Evolutionary conservation across 129 eudicot species (phyloP).

Genomic region (Lonicera japonica): DNA sequence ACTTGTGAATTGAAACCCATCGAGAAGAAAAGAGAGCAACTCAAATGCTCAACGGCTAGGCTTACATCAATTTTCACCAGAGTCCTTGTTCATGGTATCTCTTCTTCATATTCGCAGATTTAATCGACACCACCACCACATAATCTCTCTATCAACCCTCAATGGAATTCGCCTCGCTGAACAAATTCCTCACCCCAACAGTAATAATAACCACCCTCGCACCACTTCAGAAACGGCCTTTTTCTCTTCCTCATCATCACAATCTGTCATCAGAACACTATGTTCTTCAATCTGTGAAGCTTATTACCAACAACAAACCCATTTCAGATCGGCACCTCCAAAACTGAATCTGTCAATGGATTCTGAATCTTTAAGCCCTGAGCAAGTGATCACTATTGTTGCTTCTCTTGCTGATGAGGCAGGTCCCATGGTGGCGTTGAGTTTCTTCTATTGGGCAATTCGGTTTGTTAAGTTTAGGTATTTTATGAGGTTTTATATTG

Average conservation of each 20-base stretch:
- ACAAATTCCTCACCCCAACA: constrained; percentile 14
- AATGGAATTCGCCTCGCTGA: constrained; percentile 15
- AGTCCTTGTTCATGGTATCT: constrained; percentile 5
- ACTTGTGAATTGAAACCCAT: too few species aligned
- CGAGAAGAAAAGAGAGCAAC: too few species aligned
- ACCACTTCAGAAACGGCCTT: neutral
- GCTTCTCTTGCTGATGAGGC: constrained; percentile 79
- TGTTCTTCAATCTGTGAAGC: constrained; percentile 72
- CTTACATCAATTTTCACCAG: too few species aligned
- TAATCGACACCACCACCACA: neutral
- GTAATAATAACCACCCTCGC: constrained; percentile 2
- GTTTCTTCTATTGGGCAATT: constrained; percentile 84
- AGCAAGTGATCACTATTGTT: constrained; percentile 71
- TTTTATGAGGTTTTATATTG: constrained; percentile 76
- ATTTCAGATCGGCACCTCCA: constrained; percentile 42
- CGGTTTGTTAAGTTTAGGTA: constrained; percentile 42
- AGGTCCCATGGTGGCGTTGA: constrained; percentile 83
- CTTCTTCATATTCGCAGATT: neutral
- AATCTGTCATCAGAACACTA: constrained; percentile 47
- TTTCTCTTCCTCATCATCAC: constrained; percentile 30
- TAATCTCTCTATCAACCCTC: neutral
- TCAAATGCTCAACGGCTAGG: neutral
- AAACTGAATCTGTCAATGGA: constrained; percentile 41
- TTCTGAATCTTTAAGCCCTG: constrained; percentile 45
- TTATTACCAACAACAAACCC: constrained; percentile 48